These are phyloP conservation scores for Crithidia expoeki DNA, from an alignment of 208 protist genomes.

Conservation along the genomic window DNA sequence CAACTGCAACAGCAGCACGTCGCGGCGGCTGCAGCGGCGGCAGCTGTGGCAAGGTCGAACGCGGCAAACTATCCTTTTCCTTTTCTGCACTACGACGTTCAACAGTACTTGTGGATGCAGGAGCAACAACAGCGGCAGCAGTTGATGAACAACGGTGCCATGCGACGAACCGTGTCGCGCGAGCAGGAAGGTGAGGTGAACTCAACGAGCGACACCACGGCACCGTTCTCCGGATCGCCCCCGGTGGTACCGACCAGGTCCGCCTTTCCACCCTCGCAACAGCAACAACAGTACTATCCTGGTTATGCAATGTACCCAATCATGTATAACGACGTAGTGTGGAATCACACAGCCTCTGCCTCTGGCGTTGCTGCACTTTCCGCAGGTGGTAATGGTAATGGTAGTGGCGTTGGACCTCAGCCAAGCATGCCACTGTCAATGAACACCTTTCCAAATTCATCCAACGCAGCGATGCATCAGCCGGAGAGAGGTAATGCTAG, in stretches of 20 bases:
- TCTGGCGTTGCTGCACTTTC: background rate
- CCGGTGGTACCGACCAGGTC: background rate
- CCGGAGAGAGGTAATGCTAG: background rate
- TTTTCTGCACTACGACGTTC: conserved; percentile 26
- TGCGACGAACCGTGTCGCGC: background rate
- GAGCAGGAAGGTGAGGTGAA: background rate
- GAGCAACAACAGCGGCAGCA: conserved; percentile 31
- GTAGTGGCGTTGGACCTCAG: background rate
- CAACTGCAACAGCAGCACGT: conserved; percentile 4
- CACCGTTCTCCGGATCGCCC: background rate
- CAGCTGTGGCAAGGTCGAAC: background rate
- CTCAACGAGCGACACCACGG: background rate
- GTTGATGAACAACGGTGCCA: background rate
- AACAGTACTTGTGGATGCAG: conserved; percentile 34
- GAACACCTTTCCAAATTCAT: background rate
- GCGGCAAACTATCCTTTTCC: conserved; percentile 17
- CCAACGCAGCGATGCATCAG: background rate
- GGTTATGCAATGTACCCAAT: conserved; percentile 20
- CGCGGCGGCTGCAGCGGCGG: background rate
- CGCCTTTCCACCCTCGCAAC: background rate
- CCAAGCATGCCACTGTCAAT: background rate
- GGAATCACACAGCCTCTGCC: background rate
- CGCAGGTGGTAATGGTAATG: background rate
- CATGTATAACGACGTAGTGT: conserved; percentile 2
- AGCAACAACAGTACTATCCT: conserved; percentile 22